These are phyloP conservation scores for Podospora bellae-mahoneyi DNA, from an alignment of 495 filamentous ascomycete genomes.

Conservation along the genomic window DNA sequence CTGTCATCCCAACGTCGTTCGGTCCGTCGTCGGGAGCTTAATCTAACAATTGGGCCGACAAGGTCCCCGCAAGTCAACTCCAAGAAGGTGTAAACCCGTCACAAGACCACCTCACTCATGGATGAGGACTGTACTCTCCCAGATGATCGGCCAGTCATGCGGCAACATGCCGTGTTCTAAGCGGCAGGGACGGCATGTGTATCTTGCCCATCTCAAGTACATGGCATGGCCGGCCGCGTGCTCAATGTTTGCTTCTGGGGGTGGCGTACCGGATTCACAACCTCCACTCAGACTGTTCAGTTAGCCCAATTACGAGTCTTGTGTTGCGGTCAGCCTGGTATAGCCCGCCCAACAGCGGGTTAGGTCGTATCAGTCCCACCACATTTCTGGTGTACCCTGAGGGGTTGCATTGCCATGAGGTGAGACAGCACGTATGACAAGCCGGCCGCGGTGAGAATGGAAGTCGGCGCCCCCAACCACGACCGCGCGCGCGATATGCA, in stretches of 20 bases:
- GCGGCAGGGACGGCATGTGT: neutral
- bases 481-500: neutral
- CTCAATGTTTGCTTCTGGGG: neutral
- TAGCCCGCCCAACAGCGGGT: neutral
- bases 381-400: neutral
- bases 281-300: neutral
- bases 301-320: neutral
- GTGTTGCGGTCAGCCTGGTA: neutral
- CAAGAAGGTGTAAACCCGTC: neutral
- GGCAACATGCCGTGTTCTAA: slow-evolving; percentile 8
- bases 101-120: neutral
- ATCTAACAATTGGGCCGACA: neutral
- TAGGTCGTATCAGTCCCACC: neutral
- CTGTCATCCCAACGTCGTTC: neutral
- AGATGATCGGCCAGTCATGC: slow-evolving; percentile 9
- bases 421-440: neutral
- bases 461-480: neutral
- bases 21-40: neutral
- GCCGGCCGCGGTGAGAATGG: neutral
- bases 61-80: neutral
- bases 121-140: neutral
- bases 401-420: neutral
- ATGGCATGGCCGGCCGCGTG: neutral
- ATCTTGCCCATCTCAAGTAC: neutral
- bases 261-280: neutral